Base-by-base conservation (phyloP, 495 filamentous ascomycete species). In the Neurospora sp. region DNA sequence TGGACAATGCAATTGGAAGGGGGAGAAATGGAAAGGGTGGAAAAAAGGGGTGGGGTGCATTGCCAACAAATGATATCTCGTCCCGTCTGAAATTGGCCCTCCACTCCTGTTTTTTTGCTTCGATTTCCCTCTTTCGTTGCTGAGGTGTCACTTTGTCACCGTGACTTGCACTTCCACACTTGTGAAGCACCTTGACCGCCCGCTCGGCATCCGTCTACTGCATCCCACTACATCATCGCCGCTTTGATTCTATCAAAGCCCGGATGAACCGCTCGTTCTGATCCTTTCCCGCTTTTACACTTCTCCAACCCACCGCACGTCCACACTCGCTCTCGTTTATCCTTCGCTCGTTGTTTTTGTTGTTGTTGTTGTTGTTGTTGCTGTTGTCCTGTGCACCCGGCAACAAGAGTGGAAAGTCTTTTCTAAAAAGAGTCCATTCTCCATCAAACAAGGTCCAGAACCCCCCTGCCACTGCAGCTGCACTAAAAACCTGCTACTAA, bases 151-250 rank as follows among this genome's bases (percentile, higher is more conserved):
- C 72, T 23, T 70, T 59, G 72, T 71, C 39, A 44, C 73, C 70
- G 76, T 35, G 70, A 74, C 62, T 69, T 54, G 54, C 54, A 38
- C 72, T 72, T 59, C 12, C 48, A 59, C 23, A 31, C 54, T 62
- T 16, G 54, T 62, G 54, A 62, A 62, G 54, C 54, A 66, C 27
- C 54, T 66, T 66, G 54, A 66, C 54, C 54, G 54, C 54, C 54
- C 54, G 54, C 54, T 12, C 54, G 31, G 27, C 54, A 66, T 35
- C 54, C 14, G 54, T 18, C 54, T 27, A 66, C 54, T 35, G 27
- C 54, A 35, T 66, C 73, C 77, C 70, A 73, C 74, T 70, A 75
- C 77, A 76, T 76, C 76, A 79, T 76, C 71, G 71, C 72, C 66
- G 66, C 27, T 66, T 66, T 35, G 54, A 66, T 35, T 31, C 23